phyloP scores from a whole-genome alignment of 169 alveolate species.

The Plasmodium chabaudi region DNA sequence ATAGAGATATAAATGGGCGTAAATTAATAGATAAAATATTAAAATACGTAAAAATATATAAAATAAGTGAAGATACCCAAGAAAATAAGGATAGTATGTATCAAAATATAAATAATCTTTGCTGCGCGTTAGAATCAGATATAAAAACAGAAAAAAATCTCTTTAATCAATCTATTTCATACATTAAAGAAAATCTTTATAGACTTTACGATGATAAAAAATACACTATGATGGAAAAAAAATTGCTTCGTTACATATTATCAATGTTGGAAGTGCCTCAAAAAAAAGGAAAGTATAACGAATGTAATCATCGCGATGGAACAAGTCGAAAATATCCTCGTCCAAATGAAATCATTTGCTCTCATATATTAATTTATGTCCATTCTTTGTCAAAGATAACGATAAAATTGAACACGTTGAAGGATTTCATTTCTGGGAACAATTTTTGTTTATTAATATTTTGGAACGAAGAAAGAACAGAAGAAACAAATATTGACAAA shows the following conservation, averaged over 20 bases:
- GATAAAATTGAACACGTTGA: constrained; percentile 1
- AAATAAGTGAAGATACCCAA: not conserved
- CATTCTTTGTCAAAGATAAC: constrained; percentile 36
- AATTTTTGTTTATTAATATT: constrained; percentile 8
- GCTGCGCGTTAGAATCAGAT: not conserved
- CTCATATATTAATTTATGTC: constrained; percentile 37
- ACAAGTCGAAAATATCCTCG: not conserved
- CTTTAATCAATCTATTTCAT: constrained; percentile 15
- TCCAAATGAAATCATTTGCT: constrained; percentile 18
- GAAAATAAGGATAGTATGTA: not conserved
- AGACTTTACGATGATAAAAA: constrained; percentile 23
- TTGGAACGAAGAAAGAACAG: constrained; percentile 49
- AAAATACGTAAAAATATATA: constrained; percentile 24
- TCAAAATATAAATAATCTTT: constrained; percentile 1
- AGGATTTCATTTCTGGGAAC: not conserved
- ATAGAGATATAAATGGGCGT: not conserved
- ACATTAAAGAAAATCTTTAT: constrained; percentile 18
- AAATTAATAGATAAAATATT: constrained; percentile 13
- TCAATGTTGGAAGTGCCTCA: constrained; percentile 16
- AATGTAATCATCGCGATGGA: not conserved
- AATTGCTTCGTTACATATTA: constrained; percentile 2
- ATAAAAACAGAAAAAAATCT: not conserved
- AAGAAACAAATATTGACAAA: constrained; percentile 11
- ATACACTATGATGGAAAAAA: constrained; percentile 4
- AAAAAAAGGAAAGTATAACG: not conserved